phyloP scores from a whole-genome alignment of 129 eudicot species.

The Escallonia rubra region DNA sequence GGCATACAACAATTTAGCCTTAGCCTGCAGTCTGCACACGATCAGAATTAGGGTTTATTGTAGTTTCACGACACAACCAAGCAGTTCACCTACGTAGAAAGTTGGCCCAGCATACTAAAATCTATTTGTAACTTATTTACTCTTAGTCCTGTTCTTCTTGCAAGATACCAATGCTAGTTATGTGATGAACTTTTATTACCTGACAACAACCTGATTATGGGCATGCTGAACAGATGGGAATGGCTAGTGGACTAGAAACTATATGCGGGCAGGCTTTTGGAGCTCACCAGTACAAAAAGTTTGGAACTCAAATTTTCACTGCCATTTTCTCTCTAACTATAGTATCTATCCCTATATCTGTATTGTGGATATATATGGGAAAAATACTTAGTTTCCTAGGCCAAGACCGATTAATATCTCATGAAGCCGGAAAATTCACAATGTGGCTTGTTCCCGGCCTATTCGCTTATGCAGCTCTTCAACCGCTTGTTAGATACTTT shows the following conservation, averaged over 20 bases:
- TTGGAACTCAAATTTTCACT: conserved; percentile 73
- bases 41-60: too few species aligned
- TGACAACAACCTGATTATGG: not conserved
- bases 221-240: conserved; percentile 44
- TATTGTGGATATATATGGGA: conserved; percentile 53
- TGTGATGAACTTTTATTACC: too few species aligned
- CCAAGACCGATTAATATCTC: conserved; percentile 63
- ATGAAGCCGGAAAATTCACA: conserved; percentile 53
- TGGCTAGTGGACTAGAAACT: conserved; percentile 78
- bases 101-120: too few species aligned
- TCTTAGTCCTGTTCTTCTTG: too few species aligned
- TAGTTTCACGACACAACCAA: too few species aligned
- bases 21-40: too few species aligned
- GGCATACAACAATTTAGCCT: too few species aligned
- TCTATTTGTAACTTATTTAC: too few species aligned
- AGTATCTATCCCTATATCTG: conserved; percentile 62
- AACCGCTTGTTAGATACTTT: conserved; percentile 64
- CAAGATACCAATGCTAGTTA: too few species aligned
- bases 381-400: conserved; percentile 43
- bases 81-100: too few species aligned
- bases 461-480: conserved; percentile 54
- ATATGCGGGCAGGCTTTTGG: conserved; percentile 82
- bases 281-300: conserved; percentile 59
- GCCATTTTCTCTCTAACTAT: conserved; percentile 52
- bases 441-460: conserved; percentile 59